These are phyloP conservation scores for Suhomyces coccinellae DNA, from an alignment of 1,139 yeast species.

Conservation along the genomic window DNA sequence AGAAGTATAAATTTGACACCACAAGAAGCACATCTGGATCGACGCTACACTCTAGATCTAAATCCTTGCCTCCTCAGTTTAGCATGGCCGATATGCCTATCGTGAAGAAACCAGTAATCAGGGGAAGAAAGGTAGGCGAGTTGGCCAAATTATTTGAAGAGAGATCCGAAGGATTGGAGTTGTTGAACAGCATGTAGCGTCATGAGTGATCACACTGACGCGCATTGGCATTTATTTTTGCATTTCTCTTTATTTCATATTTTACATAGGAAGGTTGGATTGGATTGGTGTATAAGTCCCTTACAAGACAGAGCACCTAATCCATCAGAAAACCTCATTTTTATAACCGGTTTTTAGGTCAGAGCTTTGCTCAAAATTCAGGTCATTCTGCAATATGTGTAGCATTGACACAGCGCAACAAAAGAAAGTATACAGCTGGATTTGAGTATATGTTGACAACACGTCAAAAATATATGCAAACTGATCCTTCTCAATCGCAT, in stretches of 20 bases:
- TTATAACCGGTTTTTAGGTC: constrained; percentile 1
- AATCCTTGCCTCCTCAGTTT: constrained; percentile 15
- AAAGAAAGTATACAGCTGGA: neutral
- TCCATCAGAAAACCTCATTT: neutral
- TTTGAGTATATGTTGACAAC: no score
- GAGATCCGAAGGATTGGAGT: constrained; percentile 52
- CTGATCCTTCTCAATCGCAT: no score
- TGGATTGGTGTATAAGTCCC: neutral
- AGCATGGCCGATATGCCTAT: constrained; percentile 5
- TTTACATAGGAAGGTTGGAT: neutral
- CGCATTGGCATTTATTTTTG: neutral
- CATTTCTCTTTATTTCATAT: constrained; percentile 4
- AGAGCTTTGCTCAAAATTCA: neutral
- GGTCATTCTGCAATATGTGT: neutral
- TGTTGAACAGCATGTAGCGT: constrained; percentile 38
- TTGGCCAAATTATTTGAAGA: constrained; percentile 59
- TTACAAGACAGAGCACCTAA: neutral
- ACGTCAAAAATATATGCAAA: no score
- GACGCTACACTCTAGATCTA: constrained; percentile 13
- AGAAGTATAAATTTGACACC: constrained; percentile 33
- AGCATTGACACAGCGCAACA: neutral
- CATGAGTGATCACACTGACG: neutral
- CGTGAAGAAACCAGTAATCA: constrained; percentile 47
- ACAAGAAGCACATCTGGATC: neutral
- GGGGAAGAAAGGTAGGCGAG: constrained; percentile 56